A percentile compares a stretch with the other conserved stretches of the same genome.
Conservation (phyloP, 202 grass and related monocot species). For the Zoysia matrella region DNA sequence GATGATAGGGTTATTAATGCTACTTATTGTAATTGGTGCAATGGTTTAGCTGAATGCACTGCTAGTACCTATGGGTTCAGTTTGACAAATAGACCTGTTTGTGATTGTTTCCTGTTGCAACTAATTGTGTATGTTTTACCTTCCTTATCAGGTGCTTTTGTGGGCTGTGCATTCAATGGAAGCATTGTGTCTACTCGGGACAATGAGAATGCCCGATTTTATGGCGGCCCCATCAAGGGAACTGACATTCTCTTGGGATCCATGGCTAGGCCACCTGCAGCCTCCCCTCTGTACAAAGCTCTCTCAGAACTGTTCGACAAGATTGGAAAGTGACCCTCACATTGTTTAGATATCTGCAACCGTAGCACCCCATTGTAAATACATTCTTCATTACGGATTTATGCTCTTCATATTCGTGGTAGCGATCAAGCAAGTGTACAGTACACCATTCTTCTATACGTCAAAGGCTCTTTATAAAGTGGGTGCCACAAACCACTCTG, state of each 20-base stretch:
- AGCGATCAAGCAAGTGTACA: constrained; percentile 30
- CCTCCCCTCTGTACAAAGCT: constrained; percentile 67
- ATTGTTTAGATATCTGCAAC: background rate
- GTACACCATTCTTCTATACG: constrained; percentile 18
- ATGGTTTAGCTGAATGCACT: constrained; percentile 9
- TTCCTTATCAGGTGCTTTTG: constrained; percentile 71
- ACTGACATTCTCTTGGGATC: constrained; percentile 76
- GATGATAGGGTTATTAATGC: background rate
- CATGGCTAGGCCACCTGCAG: constrained; percentile 66
- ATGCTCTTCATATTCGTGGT: background rate
- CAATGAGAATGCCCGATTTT: constrained; percentile 78
- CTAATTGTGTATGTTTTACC: background rate
- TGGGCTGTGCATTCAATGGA: constrained; percentile 86
- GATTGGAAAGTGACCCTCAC: constrained; percentile 41
- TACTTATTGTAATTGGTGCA: background rate
- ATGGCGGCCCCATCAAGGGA: constrained; percentile 69
- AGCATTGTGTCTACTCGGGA: constrained; percentile 72
- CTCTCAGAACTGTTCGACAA: constrained; percentile 72
- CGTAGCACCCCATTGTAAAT: constrained; percentile 27
- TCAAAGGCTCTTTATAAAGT: background rate
- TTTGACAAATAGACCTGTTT: constrained; percentile 14
- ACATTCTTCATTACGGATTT: background rate
- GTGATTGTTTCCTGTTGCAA: constrained; percentile 18
- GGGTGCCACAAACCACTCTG: constrained; percentile 29
- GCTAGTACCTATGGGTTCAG: background rate